Conservation (phyloP, 176 grass and related monocot genomes). For the Canna indica region DNA sequence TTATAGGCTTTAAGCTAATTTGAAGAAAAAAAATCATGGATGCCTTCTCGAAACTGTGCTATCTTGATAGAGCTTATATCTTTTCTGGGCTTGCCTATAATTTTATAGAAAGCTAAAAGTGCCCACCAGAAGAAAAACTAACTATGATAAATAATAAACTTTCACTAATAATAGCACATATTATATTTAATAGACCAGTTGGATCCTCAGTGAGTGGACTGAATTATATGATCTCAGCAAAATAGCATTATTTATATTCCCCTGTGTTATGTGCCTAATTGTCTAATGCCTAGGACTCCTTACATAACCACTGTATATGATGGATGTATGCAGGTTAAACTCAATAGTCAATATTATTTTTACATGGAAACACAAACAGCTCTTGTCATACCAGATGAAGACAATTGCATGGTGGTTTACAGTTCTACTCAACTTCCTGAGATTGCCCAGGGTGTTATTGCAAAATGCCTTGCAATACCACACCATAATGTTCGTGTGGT, state of each 20-base stretch:
- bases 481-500: slow-evolving; percentile 52
- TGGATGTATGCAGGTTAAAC: slow-evolving; percentile 45
- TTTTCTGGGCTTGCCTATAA: too few species aligned
- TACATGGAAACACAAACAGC: slow-evolving; percentile 76
- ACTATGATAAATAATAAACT: too few species aligned
- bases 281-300: background rate
- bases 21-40: too few species aligned
- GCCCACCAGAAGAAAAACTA: too few species aligned
- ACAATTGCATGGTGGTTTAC: slow-evolving; percentile 53
- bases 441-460: slow-evolving; percentile 31
- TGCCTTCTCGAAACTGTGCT: too few species aligned
- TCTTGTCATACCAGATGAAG: slow-evolving; percentile 59
- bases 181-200: too few species aligned
- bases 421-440: slow-evolving; percentile 50
- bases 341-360: slow-evolving; percentile 58
- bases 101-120: too few species aligned
- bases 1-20: too few species aligned
- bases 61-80: too few species aligned
- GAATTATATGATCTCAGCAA: too few species aligned
- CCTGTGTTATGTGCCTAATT: background rate
- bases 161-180: too few species aligned
- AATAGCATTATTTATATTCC: background rate
- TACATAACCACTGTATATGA: background rate
- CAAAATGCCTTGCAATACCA: slow-evolving; percentile 55
- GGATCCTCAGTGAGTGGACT: too few species aligned